Conservation (phyloP, 441 rosid species). For the Macaranga tanarius region DNA sequence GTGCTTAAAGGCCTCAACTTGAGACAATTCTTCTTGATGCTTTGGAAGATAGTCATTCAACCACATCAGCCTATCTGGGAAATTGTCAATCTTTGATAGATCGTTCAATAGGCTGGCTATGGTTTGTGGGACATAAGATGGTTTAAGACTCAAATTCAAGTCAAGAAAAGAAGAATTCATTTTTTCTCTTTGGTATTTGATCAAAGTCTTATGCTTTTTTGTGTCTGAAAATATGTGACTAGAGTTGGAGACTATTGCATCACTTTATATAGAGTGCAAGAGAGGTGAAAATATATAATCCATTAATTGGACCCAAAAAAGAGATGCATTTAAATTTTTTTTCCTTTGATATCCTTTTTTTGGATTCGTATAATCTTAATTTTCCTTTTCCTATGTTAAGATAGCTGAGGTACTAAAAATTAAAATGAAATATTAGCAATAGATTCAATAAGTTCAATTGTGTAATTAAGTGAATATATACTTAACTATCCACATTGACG, state of each 20-base stretch:
- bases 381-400: no score
- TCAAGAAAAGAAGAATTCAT: background rate
- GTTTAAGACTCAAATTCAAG: conserved; percentile 21
- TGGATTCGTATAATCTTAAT: no score
- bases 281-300: background rate
- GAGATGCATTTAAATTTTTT: no score
- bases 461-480: no score
- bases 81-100: conserved; percentile 4
- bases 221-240: background rate
- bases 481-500: no score
- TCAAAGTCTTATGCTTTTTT: no score
- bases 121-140: conserved; percentile 24
- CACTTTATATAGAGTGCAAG: background rate
- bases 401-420: no score
- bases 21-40: conserved; percentile 21
- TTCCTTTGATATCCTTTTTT: no score
- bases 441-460: no score
- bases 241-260: background rate
- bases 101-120: conserved; percentile 9
- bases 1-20: background rate
- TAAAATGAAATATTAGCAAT: no score
- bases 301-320: no score
- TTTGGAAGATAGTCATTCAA: conserved; percentile 24
- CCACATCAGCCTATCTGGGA: background rate
- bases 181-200: background rate